These are phyloP conservation scores for Discostella stelligera DNA, from an alignment of 352 stramenopile genomes.

Conservation along the genomic window DNA sequence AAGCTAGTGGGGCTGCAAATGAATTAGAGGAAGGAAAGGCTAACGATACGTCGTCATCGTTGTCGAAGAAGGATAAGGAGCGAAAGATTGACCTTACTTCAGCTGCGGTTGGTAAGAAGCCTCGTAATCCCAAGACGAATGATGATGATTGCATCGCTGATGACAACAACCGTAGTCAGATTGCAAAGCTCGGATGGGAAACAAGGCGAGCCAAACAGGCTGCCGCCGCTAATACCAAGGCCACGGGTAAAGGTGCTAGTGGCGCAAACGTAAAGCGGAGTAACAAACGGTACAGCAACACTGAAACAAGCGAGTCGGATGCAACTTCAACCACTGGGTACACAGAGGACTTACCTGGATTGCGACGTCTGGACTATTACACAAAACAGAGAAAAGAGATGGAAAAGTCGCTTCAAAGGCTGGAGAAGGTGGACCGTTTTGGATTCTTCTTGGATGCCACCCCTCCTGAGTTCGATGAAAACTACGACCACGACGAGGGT, in stretches of 20 bases:
- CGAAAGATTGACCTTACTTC: slow-evolving; percentile 3
- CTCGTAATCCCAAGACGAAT: neutral
- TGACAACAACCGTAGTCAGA: slow-evolving; percentile 6
- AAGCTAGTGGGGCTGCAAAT: slow-evolving; percentile 5
- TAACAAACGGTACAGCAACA: slow-evolving; percentile 16
- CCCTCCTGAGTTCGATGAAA: slow-evolving; percentile 68
- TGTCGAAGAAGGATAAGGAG: slow-evolving; percentile 13
- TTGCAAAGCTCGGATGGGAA: slow-evolving; percentile 19
- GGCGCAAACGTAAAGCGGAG: slow-evolving; percentile 7
- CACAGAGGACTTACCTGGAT: slow-evolving; percentile 8
- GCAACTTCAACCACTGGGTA: neutral
- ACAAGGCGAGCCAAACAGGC: slow-evolving; percentile 21
- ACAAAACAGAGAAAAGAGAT: slow-evolving; percentile 70
- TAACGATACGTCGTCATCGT: neutral
- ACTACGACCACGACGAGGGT: slow-evolving; percentile 38
- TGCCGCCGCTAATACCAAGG: neutral
- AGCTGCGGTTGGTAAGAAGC: slow-evolving; percentile 3
- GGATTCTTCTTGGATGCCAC: slow-evolving; percentile 69
- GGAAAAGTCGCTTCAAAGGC: slow-evolving; percentile 61
- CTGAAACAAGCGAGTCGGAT: slow-evolving; percentile 13
- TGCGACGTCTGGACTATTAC: slow-evolving; percentile 55
- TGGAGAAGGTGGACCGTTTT: slow-evolving; percentile 79
- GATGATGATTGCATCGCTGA: slow-evolving; percentile 8
- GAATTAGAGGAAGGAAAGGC: neutral
- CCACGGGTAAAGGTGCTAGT: neutral